These are phyloP conservation scores for Dactylella cylindrospora DNA, from an alignment of 2,329 filamentous ascomycete species.

Conservation along the genomic window DNA sequence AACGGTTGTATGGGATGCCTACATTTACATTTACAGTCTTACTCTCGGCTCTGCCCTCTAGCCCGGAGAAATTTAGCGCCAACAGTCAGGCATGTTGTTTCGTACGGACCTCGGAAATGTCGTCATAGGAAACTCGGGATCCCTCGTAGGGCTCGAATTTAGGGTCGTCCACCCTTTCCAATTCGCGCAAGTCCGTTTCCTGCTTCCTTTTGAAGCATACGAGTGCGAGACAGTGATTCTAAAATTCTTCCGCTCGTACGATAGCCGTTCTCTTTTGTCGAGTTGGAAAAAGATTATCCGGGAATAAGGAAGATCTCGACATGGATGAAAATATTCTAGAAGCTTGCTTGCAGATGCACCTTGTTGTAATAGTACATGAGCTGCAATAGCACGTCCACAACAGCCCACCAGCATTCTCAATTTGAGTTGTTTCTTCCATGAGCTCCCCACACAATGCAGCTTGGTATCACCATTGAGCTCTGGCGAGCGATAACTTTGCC, in stretches of 20 bases:
- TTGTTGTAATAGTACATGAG: no score
- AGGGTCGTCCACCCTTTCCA: no score
- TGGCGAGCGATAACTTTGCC: no score
- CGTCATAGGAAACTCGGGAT: conserved; percentile 17
- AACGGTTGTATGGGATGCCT: not conserved
- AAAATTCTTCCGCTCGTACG: conserved; percentile 33
- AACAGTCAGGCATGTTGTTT: conserved; percentile 6
- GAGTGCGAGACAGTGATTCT: conserved; percentile 20
- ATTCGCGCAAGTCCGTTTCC: conserved; percentile 33
- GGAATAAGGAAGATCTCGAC: no score
- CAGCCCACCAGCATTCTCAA: no score
- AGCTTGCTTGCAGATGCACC: no score
- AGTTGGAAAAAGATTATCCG: no score
- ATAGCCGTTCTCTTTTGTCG: not conserved
- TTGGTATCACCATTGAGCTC: no score
- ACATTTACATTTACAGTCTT: conserved; percentile 15
- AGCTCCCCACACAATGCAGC: no score
- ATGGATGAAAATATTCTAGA: no score
- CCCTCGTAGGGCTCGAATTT: not conserved
- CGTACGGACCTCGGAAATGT: conserved; percentile 13
- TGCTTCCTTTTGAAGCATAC: conserved; percentile 14
- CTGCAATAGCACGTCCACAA: no score
- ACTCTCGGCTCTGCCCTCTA: conserved; percentile 26
- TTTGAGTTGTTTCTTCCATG: no score
- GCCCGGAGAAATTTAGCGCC: conserved; percentile 20